Evolutionary conservation across 139 green algal species (phyloP).

Genomic region (Micractinium sp.): DNA sequence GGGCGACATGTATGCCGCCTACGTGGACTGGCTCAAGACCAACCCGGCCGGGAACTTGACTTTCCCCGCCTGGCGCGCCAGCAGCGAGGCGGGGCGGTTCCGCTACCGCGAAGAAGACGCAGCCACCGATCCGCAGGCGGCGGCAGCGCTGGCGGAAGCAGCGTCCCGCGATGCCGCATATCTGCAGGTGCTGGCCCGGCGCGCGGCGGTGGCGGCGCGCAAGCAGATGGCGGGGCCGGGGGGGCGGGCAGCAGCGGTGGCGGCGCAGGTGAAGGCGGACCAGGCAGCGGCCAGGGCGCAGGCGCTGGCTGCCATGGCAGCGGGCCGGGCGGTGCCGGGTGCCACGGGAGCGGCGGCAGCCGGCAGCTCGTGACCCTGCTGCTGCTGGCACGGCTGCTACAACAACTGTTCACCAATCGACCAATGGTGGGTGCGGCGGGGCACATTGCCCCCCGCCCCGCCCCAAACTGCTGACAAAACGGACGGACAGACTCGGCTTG

Average conservation of each 20-base stretch:
- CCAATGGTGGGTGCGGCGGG: too few species aligned
- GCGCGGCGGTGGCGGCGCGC: neutral
- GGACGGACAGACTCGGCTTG: neutral
- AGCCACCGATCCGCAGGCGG: neutral
- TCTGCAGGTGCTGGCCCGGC: neutral
- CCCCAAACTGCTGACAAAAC: neutral
- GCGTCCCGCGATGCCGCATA: neutral
- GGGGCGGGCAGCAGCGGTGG: neutral
- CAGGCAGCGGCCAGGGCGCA: neutral
- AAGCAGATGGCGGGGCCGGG: neutral
- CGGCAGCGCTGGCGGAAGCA: neutral
- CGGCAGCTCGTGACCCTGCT: neutral
- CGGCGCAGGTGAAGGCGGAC: neutral
- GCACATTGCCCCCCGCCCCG: neutral
- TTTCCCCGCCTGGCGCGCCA: conserved; percentile 18
- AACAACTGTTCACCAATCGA: neutral
- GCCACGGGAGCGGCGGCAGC: neutral
- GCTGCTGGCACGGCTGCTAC: neutral
- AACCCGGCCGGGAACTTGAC: neutral
- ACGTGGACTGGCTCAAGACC: neutral
- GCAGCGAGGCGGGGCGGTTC: neutral
- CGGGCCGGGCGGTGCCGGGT: neutral
- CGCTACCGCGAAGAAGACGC: neutral
- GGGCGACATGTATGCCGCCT: neutral
- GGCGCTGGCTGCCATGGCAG: neutral